A percentile compares a stretch with the other conserved stretches of the same genome.
Evolutionary conservation across 768 basidiomycete species (phyloP).

Genomic region (Podaxis mareebaensis): DNA sequence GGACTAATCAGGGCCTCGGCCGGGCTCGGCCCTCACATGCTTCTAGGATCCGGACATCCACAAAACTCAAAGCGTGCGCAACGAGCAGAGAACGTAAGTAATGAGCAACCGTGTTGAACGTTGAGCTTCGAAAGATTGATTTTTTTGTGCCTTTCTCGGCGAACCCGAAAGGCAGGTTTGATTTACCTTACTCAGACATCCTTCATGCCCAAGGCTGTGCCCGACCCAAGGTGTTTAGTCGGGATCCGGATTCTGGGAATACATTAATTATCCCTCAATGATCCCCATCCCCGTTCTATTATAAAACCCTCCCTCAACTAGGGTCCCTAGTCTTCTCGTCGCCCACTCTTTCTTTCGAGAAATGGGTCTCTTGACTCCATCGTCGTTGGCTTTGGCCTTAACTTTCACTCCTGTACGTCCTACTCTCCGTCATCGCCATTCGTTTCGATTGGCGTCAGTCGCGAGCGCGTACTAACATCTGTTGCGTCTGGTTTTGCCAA

Average conservation of each 20-base stretch:
- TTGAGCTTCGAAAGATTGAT: background rate
- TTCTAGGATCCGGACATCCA: background rate
- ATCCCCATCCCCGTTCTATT: background rate
- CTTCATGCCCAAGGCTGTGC: conserved; percentile 3
- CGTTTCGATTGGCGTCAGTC: background rate
- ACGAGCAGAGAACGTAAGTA: background rate
- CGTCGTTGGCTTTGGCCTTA: conserved; percentile 34
- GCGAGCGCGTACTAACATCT: background rate
- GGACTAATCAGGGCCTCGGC: background rate
- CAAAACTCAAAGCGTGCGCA: background rate
- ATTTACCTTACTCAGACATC: conserved; percentile 3
- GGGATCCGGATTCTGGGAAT: conserved; percentile 23
- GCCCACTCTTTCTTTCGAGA: conserved; percentile 20
- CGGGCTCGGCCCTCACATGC: background rate
- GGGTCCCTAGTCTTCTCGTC: conserved; percentile 8
- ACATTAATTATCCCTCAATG: background rate
- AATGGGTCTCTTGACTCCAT: conserved; percentile 34
- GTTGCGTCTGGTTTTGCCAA: conserved; percentile 3
- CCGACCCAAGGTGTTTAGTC: background rate
- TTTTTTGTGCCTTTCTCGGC: conserved; percentile 15
- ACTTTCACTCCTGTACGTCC: conserved; percentile 40
- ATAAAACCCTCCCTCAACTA: conserved; percentile 6
- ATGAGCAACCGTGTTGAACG: background rate
- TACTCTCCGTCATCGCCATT: conserved; percentile 1
- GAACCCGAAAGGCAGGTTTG: background rate